Base-by-base conservation (phyloP, 208 protist genomes). In the Porcisia hertigi region DNA sequence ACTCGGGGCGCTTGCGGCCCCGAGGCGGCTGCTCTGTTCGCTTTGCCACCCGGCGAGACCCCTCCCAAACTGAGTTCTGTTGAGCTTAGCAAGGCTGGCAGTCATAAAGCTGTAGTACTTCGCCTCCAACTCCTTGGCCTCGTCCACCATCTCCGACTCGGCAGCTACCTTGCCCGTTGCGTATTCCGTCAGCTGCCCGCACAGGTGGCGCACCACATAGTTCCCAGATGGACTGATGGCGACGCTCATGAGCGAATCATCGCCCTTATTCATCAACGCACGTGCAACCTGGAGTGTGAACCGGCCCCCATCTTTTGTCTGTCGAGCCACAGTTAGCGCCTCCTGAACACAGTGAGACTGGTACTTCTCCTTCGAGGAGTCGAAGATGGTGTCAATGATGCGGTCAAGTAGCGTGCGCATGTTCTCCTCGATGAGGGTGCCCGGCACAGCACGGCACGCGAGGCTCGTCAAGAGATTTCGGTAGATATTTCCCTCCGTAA, bases 281-380 rank as follows among this genome's bases (percentile, higher is more conserved):
- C 75, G 79, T 41, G 84, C 88, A 14, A 91, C 81, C 49, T 82
- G 80, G 5, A 96, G 59, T 3, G 89, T 69, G 59, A 94, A 84
- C 60, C 83, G 64, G 16, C 41, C 67, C 45, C 88, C 85, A 45
- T 89, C 81, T 52, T 79, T 79, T 34, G 85, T 66, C 49, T 73
- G 76, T 55, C 76, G 62, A 7, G 88, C 84, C 55, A 79, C 84
- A 52, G 73, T 76, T 43, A 96, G 82, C 39, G 88, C 87, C 30
- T 87, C 79, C 75, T 96, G 88, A n/a, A 94, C 86, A 74, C 88
- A 94, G 81, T 96, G 94, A 9, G 92, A 96, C 1, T 86, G 86
- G 73, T 86, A 94, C 77, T 93, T 92, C 66, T 96, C 85, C 65
- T 85, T 73, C 74, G 87, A 88, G 0, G 91, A 75, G n/a, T 93